These are phyloP conservation scores for Blastomyces parvus DNA, from an alignment of 2,329 filamentous ascomycete genomes.

Conservation along the genomic window DNA sequence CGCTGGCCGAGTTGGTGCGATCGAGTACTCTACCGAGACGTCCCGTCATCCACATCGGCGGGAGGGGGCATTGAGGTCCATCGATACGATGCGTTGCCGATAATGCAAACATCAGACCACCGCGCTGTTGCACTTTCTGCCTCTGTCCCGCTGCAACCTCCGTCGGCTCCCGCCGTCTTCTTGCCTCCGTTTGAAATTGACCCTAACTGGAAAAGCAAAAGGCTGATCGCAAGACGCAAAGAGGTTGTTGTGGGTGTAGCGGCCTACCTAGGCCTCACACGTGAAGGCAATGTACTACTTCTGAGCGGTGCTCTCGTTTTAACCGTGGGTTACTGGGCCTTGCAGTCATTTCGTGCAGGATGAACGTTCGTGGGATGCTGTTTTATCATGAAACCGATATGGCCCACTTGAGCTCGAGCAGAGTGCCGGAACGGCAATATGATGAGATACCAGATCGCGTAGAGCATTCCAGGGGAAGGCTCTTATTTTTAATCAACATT, in stretches of 20 bases:
- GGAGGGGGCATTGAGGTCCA: constrained; percentile 42
- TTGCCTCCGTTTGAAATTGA: constrained; percentile 49
- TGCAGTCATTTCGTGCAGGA: constrained; percentile 28
- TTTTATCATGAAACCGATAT: background rate
- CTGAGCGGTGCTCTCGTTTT: constrained; percentile 31
- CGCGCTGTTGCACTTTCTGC: constrained; percentile 67
- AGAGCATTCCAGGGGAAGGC: background rate
- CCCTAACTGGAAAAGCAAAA: constrained; percentile 46
- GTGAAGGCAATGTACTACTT: constrained; percentile 38
- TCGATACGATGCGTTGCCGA: constrained; percentile 63
- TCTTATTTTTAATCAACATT: background rate
- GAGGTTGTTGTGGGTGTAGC: constrained; percentile 52
- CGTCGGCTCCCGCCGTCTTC: constrained; percentile 25
- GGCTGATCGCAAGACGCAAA: constrained; percentile 46
- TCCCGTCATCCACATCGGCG: constrained; percentile 43
- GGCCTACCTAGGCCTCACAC: constrained; percentile 45
- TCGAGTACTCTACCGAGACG: constrained; percentile 67
- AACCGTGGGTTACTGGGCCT: constrained; percentile 34
- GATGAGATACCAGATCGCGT: background rate
- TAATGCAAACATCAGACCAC: constrained; percentile 80
- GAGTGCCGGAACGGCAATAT: background rate
- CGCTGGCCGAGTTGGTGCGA: constrained; percentile 93
- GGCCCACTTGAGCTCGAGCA: background rate
- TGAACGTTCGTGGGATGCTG: background rate
- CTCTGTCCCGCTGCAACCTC: constrained; percentile 49